These are phyloP conservation scores for Casuarina glauca DNA, from an alignment of 306 rosid genomes.

Conservation along the genomic window DNA sequence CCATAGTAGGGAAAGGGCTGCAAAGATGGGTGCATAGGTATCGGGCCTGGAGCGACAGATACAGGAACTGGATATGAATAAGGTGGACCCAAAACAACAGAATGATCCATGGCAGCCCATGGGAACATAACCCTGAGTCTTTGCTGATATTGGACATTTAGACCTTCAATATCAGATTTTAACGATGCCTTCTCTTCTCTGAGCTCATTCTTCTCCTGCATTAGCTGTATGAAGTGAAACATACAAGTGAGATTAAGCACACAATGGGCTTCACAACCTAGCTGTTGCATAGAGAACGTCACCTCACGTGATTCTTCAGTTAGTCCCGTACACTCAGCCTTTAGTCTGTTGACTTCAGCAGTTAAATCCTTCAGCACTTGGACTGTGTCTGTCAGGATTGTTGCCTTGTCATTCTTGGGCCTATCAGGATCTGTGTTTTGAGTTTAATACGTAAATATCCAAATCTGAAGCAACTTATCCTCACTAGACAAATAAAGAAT, in stretches of 20 bases:
- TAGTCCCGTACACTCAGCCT: conserved; percentile 62
- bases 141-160: conserved; percentile 75
- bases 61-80: conserved; percentile 75
- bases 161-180: conserved; percentile 70
- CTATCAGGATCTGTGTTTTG: conserved; percentile 74
- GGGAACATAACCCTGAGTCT: conserved; percentile 74
- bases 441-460: conserved; percentile 24
- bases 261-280: conserved; percentile 13
- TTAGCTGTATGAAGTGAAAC: conserved; percentile 52
- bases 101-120: conserved; percentile 78
- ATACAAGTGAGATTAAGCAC: conserved; percentile 24
- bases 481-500: neutral
- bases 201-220: conserved; percentile 86
- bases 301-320: conserved; percentile 87
- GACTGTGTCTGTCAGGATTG: conserved; percentile 77
- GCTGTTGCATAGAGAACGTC: conserved; percentile 20
- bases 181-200: conserved; percentile 81
- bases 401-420: conserved; percentile 91
- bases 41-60: conserved; percentile 67
- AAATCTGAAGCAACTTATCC: neutral
- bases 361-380: conserved; percentile 73
- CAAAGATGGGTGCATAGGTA: conserved; percentile 72
- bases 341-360: conserved; percentile 62
- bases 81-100: conserved; percentile 65
- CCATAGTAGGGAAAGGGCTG: conserved; percentile 75